These are phyloP conservation scores for Sporothrix phasma DNA, from an alignment of 2,329 filamentous ascomycete species.

Conservation along the genomic window DNA sequence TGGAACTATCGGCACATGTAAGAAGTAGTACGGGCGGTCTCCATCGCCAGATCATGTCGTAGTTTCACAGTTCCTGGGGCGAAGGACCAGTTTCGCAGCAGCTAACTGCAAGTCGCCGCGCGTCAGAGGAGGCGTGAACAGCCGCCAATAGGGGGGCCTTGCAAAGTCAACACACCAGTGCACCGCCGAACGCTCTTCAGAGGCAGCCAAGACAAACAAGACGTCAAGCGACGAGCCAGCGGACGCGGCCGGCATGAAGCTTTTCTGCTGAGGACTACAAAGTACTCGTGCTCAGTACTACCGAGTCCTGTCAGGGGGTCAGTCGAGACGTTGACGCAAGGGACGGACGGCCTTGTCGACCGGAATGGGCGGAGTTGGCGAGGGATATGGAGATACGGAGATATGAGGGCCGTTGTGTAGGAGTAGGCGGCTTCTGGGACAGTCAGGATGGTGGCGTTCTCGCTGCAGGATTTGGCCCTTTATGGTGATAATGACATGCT, in stretches of 20 bases:
- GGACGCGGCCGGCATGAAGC: not conserved
- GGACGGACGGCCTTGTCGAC: not conserved
- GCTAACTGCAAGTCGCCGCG: conserved; percentile 9
- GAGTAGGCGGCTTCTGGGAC: not conserved
- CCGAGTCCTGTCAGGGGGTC: no score
- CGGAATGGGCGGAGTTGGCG: conserved; percentile 2
- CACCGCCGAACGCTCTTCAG: not conserved
- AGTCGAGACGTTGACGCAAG: not conserved
- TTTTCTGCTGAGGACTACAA: not conserved
- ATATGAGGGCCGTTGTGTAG: not conserved
- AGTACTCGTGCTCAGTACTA: no score
- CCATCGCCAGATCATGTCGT: not conserved
- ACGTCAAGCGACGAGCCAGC: not conserved
- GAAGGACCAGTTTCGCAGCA: not conserved
- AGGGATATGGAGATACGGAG: not conserved
- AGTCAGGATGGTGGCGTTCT: not conserved
- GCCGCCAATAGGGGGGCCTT: not conserved
- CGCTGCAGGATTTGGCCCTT: no score
- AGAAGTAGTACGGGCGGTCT: no score
- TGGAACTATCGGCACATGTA: no score
- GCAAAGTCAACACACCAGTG: conserved; percentile 6
- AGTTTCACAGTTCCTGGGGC: not conserved
- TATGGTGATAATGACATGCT: conserved; percentile 2
- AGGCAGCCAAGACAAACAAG: not conserved
- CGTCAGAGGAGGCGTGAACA: not conserved